Base-by-base conservation (phyloP, 768 basidiomycete species). In the Russula brevipes region DNA sequence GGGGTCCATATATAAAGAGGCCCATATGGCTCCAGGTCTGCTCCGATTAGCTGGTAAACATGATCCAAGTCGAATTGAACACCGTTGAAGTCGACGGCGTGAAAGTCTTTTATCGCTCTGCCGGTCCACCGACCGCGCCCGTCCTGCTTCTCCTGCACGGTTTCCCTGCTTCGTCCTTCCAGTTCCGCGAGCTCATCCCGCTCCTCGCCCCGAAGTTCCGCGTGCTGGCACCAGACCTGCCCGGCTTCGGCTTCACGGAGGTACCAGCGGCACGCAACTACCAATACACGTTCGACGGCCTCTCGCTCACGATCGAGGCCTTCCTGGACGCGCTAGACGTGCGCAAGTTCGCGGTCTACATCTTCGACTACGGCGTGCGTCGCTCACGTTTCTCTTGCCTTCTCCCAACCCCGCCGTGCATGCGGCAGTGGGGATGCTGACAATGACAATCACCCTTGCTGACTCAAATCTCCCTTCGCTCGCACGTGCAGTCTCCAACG, bases 201-300 rank as follows among this genome's bases (percentile, higher is more conserved):
- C 70, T 69, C 45, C 73, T 82, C 12, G 74, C 79, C 4, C 44
- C 68, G 19, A 71, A 74, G 44, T 81, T 79, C 72, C 76, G 73
- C 38, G 74, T 81, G 41, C 67, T 80, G 61, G 81, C 81, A 0
- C 81, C 82, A n/a, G 82, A 82, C 64, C 69, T 82, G 6, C 80
- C 81, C 1, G 81, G 78, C 0, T 83, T 79, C 66, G 81, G 82
- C 6, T 80, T 80, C 69, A 82, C 82, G 30, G 71, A 65, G 17
- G 75, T 78, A 16, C 76, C 79, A 2, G 70, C 68, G 5, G 70
- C 69, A 30, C 74, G 77, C 54, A 68, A 70, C 16, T 80, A 77
- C 66, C 67, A 68, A 30, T 78, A 77, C 66, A 76, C 74, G 2
- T 83, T 83, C 69, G 77, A 72, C 36, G 73, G 69, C 47, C 66